phyloP scores from a whole-genome alignment of 345 rosid genomes.

The Litchi chinensis region DNA sequence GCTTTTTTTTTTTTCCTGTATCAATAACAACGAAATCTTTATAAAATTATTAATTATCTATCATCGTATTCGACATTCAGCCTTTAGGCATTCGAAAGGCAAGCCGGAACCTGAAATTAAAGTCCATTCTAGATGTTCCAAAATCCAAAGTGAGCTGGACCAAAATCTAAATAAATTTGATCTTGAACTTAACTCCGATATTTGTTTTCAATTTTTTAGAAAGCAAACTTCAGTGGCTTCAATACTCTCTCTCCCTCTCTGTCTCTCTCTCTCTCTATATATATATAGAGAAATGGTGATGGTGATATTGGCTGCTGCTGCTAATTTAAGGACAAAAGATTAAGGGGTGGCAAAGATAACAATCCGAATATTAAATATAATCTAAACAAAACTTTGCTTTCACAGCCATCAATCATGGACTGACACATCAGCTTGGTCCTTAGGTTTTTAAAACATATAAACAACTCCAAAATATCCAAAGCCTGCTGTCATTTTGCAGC shows the following conservation, averaged over 20 bases:
- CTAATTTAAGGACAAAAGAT: not conserved
- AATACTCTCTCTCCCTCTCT: not conserved
- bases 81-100: not conserved
- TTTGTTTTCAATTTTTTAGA: not conserved
- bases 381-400: slow-evolving; percentile 7
- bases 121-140: not conserved
- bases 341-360: not conserved
- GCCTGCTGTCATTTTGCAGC: slow-evolving; percentile 12
- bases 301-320: not conserved
- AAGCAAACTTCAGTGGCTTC: not conserved
- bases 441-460: not conserved
- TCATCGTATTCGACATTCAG: not conserved
- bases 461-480: not conserved
- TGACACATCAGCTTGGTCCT: slow-evolving; percentile 19
- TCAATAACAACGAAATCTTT: no score
- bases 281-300: not conserved
- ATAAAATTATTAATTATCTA: no score
- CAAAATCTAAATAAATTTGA: not conserved
- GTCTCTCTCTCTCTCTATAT: no score
- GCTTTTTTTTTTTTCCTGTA: no score
- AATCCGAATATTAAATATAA: not conserved
- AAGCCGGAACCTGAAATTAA: not conserved
- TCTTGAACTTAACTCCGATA: slow-evolving; percentile 11
- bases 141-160: slow-evolving; percentile 1
- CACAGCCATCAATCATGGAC: slow-evolving; percentile 2